phyloP scores from a whole-genome alignment of 176 grass and related monocot genomes.

The Alopecurus myosuroides region DNA sequence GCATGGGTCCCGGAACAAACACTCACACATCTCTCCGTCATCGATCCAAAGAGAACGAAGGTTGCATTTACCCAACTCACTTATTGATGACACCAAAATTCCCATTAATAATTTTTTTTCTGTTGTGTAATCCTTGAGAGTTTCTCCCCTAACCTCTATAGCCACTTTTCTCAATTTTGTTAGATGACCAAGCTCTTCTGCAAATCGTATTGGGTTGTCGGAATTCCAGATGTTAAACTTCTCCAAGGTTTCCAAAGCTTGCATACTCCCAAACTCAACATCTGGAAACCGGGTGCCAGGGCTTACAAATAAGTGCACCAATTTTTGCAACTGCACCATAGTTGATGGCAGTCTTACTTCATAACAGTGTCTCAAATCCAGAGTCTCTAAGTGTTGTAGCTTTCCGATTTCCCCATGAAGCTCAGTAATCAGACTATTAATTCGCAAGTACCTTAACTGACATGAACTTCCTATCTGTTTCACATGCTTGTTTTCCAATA shows the following conservation, averaged over 20 bases:
- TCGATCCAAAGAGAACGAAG: neutral
- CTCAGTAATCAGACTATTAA: rapidly evolving
- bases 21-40: neutral
- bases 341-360: neutral
- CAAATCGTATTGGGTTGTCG: neutral
- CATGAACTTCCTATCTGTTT: neutral
- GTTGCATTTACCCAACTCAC: neutral
- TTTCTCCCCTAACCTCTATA: neutral
- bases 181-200: neutral
- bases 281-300: rapidly evolving
- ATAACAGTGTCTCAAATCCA: rapidly evolving
- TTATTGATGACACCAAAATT: neutral
- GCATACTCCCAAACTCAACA: neutral
- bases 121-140: neutral
- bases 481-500: neutral
- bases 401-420: neutral
- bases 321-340: neutral
- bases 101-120: neutral
- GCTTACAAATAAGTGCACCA: neutral
- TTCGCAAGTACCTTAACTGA: neutral
- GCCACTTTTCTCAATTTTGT: neutral
- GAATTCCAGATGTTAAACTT: neutral
- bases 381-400: neutral
- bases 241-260: neutral
- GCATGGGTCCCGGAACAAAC: neutral